Percentiles rank a stretch among this genome's conserved stretches.
Evolutionary conservation across 2,329 filamentous ascomycete genomes (phyloP).

Genomic region (Didymella exigua): DNA sequence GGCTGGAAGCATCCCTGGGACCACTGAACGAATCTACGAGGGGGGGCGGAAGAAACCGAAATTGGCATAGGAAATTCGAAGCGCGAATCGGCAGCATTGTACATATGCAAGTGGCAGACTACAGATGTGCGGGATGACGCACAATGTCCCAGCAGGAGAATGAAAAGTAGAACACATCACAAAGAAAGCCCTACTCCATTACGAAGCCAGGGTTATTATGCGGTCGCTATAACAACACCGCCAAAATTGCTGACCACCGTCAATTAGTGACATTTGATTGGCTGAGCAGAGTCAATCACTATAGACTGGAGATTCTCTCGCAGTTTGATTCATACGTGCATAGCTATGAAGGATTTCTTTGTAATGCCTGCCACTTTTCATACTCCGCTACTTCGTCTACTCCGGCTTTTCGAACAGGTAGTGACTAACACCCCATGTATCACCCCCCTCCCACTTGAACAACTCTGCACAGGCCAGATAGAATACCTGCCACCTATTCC

Average conservation of each 20-base stretch:
- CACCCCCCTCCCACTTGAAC: constrained; percentile 68
- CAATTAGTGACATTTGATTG: too few species aligned
- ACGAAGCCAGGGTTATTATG: too few species aligned
- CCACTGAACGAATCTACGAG: constrained; percentile 32
- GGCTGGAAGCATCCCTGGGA: constrained; percentile 82
- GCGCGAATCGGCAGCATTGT: constrained; percentile 12
- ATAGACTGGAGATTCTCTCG: too few species aligned
- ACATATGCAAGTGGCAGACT: constrained; percentile 16
- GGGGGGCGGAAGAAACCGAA: neutral
- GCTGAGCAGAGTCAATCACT: too few species aligned
- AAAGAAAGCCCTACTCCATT: too few species aligned
- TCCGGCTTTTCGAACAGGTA: constrained; percentile 67
- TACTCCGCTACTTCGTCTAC: constrained; percentile 7
- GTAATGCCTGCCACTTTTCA: neutral
- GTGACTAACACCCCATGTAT: constrained; percentile 71
- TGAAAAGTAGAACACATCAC: constrained; percentile 22
- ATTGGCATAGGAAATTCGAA: neutral
- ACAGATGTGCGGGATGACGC: constrained; percentile 3
- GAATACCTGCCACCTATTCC: constrained; percentile 73
- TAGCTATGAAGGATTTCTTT: neutral
- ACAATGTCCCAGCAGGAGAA: constrained; percentile 18
- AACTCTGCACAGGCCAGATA: constrained; percentile 74
- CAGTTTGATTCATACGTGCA: too few species aligned
- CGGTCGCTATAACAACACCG: too few species aligned
- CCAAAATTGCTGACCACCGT: too few species aligned